A percentile compares a stretch with the other conserved stretches of the same genome.
Evolutionary conservation across 495 filamentous ascomycete genomes (phyloP).

Genomic region (Trichoderma virens): DNA sequence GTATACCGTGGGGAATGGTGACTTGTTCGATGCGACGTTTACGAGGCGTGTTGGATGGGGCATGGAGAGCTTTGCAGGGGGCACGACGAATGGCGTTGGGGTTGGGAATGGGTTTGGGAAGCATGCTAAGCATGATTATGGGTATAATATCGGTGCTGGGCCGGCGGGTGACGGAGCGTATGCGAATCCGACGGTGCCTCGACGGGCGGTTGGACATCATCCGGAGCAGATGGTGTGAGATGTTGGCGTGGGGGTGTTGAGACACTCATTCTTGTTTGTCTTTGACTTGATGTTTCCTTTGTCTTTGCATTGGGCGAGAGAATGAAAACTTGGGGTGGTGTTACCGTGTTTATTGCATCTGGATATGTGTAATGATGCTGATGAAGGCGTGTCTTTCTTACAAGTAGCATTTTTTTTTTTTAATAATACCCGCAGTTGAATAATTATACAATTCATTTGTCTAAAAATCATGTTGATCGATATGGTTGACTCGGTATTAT

Average conservation of each 20-base stretch:
- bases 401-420: too few species aligned
- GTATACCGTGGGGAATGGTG: constrained; percentile 23
- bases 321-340: too few species aligned
- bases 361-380: too few species aligned
- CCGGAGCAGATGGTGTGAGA: neutral
- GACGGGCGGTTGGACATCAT: neutral
- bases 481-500: too few species aligned
- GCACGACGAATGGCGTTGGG: neutral
- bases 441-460: too few species aligned
- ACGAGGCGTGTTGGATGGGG: constrained; percentile 44
- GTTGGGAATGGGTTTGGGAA: neutral
- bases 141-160: neutral
- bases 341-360: too few species aligned
- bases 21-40: constrained; percentile 33
- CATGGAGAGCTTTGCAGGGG: neutral
- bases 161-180: neutral
- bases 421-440: too few species aligned
- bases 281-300: too few species aligned
- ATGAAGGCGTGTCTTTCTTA: too few species aligned
- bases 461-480: too few species aligned
- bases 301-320: too few species aligned
- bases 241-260: neutral
- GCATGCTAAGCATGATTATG: neutral
- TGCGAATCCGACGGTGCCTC: constrained; percentile 2
- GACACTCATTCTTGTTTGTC: neutral